Percentiles rank a stretch among this genome's conserved stretches.
Conservation (phyloP, 305 asterid species). For the Fraxinus sp. region DNA sequence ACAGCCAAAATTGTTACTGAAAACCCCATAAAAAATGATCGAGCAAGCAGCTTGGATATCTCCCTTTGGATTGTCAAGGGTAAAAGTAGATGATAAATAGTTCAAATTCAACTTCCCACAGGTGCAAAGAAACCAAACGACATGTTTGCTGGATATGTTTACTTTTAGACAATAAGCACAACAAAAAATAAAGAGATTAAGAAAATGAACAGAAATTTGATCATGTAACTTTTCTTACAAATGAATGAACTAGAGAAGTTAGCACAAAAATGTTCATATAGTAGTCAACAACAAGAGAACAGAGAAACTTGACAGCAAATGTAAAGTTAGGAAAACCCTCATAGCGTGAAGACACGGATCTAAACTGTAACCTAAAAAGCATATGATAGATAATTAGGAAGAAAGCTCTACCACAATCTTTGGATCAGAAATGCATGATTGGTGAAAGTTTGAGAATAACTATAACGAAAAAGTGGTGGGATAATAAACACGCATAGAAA, state of each 20-base stretch:
- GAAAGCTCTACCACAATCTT: neutral
- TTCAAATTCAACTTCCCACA: neutral
- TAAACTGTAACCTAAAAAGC: neutral
- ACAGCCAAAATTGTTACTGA: slow-evolving; percentile 69
- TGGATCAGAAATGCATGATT: neutral
- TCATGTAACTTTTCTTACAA: neutral
- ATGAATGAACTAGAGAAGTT: neutral
- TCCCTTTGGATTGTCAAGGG: slow-evolving; percentile 56
- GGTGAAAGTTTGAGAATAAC: neutral
- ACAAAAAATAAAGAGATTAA: neutral
- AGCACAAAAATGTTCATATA: neutral
- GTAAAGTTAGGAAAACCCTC: neutral
- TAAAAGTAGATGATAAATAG: neutral
- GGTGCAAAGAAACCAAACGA: neutral
- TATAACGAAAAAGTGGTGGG: neutral
- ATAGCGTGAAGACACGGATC: neutral
- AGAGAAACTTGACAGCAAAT: neutral
- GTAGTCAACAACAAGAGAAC: neutral
- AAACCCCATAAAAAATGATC: slow-evolving; percentile 82
- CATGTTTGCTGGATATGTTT: neutral
- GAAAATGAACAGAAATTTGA: neutral
- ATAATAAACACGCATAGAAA: neutral
- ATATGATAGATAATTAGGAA: neutral
- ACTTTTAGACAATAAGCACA: neutral
- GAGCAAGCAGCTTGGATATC: slow-evolving; percentile 82